phyloP scores from a whole-genome alignment of 192 early-diverging fungal species.

The Coemansia sp. region DNA sequence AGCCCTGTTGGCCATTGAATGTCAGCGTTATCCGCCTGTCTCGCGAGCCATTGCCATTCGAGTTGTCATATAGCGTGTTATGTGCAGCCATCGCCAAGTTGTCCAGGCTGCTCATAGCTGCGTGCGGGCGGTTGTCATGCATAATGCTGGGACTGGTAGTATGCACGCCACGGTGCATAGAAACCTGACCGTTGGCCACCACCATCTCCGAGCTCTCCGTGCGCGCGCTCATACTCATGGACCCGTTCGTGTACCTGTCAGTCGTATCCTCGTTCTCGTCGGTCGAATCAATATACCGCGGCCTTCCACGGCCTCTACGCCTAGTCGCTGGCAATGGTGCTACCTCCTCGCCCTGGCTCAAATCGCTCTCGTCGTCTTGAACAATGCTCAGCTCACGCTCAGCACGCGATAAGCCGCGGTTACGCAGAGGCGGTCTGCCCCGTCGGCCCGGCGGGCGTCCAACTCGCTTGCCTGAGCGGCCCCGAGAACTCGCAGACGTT shows the following conservation, averaged over 20 bases:
- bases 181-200: conserved; percentile 9
- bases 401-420: neutral
- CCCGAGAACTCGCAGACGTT: neutral
- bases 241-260: conserved; percentile 1
- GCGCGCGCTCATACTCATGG: conserved; percentile 2
- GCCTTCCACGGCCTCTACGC: conserved; percentile 3
- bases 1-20: conserved; percentile 4
- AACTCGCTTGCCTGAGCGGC: neutral
- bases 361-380: neutral
- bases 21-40: conserved; percentile 7
- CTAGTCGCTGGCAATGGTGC: neutral
- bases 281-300: conserved; percentile 5
- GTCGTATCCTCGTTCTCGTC: conserved; percentile 13
- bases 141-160: neutral
- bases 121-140: neutral
- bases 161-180: neutral
- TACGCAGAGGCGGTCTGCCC: conserved; percentile 8
- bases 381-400: conserved; percentile 9
- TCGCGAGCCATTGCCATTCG: neutral
- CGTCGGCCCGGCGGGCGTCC: neutral
- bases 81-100: conserved; percentile 6
- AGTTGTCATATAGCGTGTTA: neutral
- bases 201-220: conserved; percentile 10
- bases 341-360: neutral
- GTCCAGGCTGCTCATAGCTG: conserved; percentile 5